Evolutionary conservation across 2,329 filamentous ascomycete genomes (phyloP), one percentile per base, ranked within the genome.

Genomic region (Pseudocercospora macadamiae): DNA sequence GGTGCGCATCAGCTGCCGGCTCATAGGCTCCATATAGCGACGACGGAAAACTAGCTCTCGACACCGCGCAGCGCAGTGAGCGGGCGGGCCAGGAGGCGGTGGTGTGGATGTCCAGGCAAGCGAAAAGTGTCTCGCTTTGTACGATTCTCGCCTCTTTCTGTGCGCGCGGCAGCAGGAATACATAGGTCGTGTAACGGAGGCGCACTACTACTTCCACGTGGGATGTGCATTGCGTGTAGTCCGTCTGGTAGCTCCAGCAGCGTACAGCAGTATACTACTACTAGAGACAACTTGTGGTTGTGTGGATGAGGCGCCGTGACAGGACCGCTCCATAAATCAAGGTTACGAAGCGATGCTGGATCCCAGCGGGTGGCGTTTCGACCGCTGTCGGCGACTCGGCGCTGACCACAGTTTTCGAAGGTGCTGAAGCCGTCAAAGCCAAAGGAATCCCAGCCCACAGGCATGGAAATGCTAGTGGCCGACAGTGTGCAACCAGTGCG

Each of bases 211-310:
- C 14, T 47, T 36, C 26, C 48, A 51, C 48, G 48, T 51, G 48
- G 48, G 48, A 36, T 51, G 48, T 51, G 48, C 48, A 51, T 19
- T 51, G 48, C 42, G 21, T 47, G 42, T 21, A 12, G 21, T 21
- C 42, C 42, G 42, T 26, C 19, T 45, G 21, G 42, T 45, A 45
- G 42, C 42, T 21, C 7, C 19, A 45, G 12, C 19, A 45, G 1
- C 9, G 7, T 10, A 6, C n/a, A n/a, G n/a, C n/a, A n/a, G n/a
- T n/a, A n/a, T n/a, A n/a, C n/a, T n/a, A n/a, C n/a, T n/a, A n/a
- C n/a, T n/a, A 19, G 42, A 45, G 42, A 26, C 12, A 23, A 45
- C 45, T 7, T 21, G 28, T 51, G 48, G 48, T 34, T 51, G 48
- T 51, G 30, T 51, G 48, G 30, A 16, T 26, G 44, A 25, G 19